A percentile compares a stretch with the other conserved stretches of the same genome.
Conservation (phyloP, 2,329 filamentous ascomycete genomes). For the Dendryphion nanum region DNA sequence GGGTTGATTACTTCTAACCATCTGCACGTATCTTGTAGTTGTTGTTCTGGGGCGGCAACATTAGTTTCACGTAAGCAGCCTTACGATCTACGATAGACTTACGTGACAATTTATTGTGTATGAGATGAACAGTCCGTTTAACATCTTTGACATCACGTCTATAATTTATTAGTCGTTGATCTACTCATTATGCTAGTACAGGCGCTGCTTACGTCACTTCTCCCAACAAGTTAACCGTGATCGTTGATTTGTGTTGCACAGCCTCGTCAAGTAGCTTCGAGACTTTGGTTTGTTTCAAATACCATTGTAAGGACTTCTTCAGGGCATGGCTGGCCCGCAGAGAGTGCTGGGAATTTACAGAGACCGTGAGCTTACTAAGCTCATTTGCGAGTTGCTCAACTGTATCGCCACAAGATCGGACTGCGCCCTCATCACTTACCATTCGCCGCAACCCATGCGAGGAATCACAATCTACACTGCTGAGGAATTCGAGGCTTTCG, state of each 20-base stretch:
- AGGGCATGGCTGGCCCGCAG: slow-evolving; percentile 3
- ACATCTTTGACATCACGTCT: no score
- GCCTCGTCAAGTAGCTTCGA: slow-evolving; percentile 6
- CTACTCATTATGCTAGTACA: no score
- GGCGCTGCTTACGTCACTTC: no score
- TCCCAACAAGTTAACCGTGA: slow-evolving; percentile 3
- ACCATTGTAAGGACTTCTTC: slow-evolving; percentile 4
- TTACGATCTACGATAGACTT: no score
- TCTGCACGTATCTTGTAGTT: slow-evolving; percentile 6
- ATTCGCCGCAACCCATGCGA: not conserved
- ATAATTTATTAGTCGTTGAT: no score
- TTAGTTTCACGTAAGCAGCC: no score
- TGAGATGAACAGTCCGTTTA: no score
- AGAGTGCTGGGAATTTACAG: not conserved
- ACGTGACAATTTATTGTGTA: no score
- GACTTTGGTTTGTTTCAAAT: slow-evolving; percentile 5
- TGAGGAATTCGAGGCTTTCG: slow-evolving; percentile 5
- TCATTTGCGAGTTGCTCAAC: slow-evolving; percentile 6
- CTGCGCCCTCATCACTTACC: slow-evolving; percentile 1
- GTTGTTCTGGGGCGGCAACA: no score
- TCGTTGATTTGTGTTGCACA: slow-evolving; percentile 5
- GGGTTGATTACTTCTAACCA: slow-evolving; percentile 8
- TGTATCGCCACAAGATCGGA: slow-evolving; percentile 2
- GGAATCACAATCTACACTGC: slow-evolving; percentile 1
- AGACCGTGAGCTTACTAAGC: slow-evolving; percentile 4